Percentiles rank a stretch among this genome's conserved stretches.
Evolutionary conservation across 345 rosid species (phyloP).

Genomic region (Populus ilicifolia): DNA sequence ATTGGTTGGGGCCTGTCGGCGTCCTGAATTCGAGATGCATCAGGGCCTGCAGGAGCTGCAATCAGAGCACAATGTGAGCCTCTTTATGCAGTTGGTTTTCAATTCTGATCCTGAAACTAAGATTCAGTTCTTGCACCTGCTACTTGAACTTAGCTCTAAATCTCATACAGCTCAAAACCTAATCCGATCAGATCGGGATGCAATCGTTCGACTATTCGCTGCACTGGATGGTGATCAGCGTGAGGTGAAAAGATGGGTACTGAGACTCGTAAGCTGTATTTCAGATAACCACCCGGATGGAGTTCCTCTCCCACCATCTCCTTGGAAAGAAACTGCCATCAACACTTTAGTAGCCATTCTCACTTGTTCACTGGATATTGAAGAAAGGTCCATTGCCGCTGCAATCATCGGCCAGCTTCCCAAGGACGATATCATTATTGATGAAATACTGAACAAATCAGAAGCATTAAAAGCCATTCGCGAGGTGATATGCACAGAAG

Average conservation of each 20-base stretch:
- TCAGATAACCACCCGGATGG: slow-evolving; percentile 40
- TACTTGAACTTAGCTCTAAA: slow-evolving; percentile 42
- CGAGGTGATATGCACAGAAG: slow-evolving; percentile 40
- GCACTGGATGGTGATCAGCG: slow-evolving; percentile 27
- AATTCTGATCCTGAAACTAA: slow-evolving; percentile 29
- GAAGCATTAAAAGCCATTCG: slow-evolving; percentile 45
- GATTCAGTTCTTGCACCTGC: slow-evolving; percentile 42
- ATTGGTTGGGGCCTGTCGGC: slow-evolving; percentile 31
- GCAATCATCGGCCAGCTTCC: slow-evolving; percentile 51
- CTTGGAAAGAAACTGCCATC: slow-evolving; percentile 38
- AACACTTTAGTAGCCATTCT: slow-evolving; percentile 36
- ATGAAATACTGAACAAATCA: slow-evolving; percentile 41
- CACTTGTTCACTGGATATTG: slow-evolving; percentile 28
- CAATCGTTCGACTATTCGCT: slow-evolving; percentile 37
- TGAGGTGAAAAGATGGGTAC: slow-evolving; percentile 32
- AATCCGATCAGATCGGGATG: slow-evolving; percentile 25
- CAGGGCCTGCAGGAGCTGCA: slow-evolving; percentile 46
- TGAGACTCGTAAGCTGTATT: slow-evolving; percentile 39
- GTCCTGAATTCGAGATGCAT: slow-evolving; percentile 28
- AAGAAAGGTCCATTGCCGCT: slow-evolving; percentile 50
- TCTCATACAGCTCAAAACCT: slow-evolving; percentile 33
- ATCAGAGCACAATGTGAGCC: slow-evolving; percentile 38
- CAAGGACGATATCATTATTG: slow-evolving; percentile 37
- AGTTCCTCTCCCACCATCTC: slow-evolving; percentile 45
- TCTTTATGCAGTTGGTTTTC: slow-evolving; percentile 32